Percentiles rank a stretch among this genome's conserved stretches.
phyloP scores from a whole-genome alignment of 129 eudicot genomes.

The Arctium lappa region DNA sequence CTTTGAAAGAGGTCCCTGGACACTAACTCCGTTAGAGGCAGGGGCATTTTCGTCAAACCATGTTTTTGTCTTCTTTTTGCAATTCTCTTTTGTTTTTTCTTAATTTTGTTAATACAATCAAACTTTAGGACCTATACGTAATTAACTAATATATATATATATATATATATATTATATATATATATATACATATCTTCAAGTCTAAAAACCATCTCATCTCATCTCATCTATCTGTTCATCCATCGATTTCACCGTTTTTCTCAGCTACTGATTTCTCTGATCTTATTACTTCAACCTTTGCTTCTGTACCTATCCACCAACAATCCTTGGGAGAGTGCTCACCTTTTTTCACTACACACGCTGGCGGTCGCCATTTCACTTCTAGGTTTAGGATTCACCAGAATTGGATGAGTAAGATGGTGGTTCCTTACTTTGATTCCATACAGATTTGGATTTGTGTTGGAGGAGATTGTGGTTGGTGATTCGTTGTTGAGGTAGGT shows the following conservation, averaged over 20 bases:
- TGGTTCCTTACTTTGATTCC: conserved; percentile 2
- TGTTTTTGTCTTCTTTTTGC: no score
- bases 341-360: no score
- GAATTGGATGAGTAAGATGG: conserved; percentile 41
- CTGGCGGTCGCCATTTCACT: conserved; percentile 7
- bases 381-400: not conserved
- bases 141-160: no score
- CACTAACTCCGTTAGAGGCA: no score
- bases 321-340: not conserved
- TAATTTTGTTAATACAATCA: no score
- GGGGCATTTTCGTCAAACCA: no score
- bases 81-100: no score
- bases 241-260: conserved; percentile 14
- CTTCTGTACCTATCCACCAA: not conserved
- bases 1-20: no score
- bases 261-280: not conserved
- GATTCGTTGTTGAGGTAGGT: conserved; percentile 37
- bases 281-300: not conserved
- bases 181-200: conserved; percentile 43
- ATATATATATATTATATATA: no score
- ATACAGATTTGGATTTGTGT: conserved; percentile 18
- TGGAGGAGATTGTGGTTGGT: conserved; percentile 25
- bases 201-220: no score
- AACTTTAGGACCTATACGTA: no score
- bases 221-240: conserved; percentile 1